These are phyloP conservation scores for Pseudogymnoascus sp. DNA, from an alignment of 2,329 filamentous ascomycete genomes.

Conservation along the genomic window DNA sequence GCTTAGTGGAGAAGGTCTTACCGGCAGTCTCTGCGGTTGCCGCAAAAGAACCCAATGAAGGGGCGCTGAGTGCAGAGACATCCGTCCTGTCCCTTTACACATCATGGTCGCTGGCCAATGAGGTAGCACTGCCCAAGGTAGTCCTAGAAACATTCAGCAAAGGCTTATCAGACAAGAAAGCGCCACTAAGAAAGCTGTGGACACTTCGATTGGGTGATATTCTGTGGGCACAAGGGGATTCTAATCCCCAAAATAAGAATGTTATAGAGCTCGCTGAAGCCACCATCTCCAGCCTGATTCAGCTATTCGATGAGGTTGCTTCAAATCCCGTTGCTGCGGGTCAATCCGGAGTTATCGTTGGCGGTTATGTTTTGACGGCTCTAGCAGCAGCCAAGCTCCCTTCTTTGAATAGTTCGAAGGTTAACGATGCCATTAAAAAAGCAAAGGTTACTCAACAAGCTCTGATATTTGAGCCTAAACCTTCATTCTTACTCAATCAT, in stretches of 20 bases:
- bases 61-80: constrained; percentile 68
- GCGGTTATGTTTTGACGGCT: constrained; percentile 65
- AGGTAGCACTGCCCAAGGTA: constrained; percentile 53
- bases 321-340: constrained; percentile 70
- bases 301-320: constrained; percentile 68
- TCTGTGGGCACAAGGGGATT: constrained; percentile 48
- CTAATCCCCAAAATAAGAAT: constrained; percentile 39
- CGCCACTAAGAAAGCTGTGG: constrained; percentile 71
- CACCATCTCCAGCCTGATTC: constrained; percentile 47
- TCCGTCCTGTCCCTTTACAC: constrained; percentile 59
- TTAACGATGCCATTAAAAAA: constrained; percentile 50
- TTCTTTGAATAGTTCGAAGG: constrained; percentile 46
- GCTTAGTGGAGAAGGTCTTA: constrained; percentile 58
- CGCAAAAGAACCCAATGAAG: constrained; percentile 81
- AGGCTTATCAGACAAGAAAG: constrained; percentile 77
- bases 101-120: constrained; percentile 51
- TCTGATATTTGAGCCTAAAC: constrained; percentile 64
- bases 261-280: constrained; percentile 44
- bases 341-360: constrained; percentile 74
- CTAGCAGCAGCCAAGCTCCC: constrained; percentile 48
- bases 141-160: constrained; percentile 66
- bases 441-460: constrained; percentile 55
- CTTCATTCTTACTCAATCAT: constrained; percentile 77
- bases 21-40: constrained; percentile 59
- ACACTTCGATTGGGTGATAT: constrained; percentile 63